phyloP scores from a whole-genome alignment of 768 basidiomycete species.

The Gymnopilus dilepis region DNA sequence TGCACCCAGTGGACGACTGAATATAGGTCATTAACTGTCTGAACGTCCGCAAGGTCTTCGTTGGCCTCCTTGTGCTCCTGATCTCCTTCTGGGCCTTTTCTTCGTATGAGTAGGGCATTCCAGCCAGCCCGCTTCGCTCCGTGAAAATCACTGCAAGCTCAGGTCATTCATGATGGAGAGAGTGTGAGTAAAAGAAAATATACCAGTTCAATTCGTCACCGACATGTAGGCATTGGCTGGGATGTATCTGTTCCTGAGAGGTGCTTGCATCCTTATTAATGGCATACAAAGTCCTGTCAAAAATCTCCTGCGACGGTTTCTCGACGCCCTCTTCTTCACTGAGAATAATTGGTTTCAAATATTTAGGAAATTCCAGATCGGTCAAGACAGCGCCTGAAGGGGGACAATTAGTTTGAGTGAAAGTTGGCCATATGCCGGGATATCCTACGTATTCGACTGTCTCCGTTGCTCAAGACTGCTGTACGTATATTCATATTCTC shows the following conservation, averaged over 20 bases:
- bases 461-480: slow-evolving; percentile 75
- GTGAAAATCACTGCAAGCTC: slow-evolving; percentile 61
- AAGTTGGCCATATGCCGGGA: neutral
- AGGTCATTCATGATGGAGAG: slow-evolving; percentile 2
- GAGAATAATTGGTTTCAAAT: slow-evolving; percentile 61
- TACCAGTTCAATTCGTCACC: slow-evolving; percentile 79
- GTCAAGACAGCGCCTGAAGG: slow-evolving; percentile 52
- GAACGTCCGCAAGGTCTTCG: slow-evolving; percentile 42
- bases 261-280: slow-evolving; percentile 30
- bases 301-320: slow-evolving; percentile 70
- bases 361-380: slow-evolving; percentile 59
- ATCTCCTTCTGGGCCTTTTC: slow-evolving; percentile 54
- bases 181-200: neutral
- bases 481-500: slow-evolving; percentile 49
- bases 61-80: slow-evolving; percentile 48
- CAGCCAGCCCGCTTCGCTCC: slow-evolving; percentile 64
- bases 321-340: slow-evolving; percentile 74
- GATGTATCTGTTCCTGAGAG: slow-evolving; percentile 30
- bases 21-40: slow-evolving; percentile 38
- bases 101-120: slow-evolving; percentile 59
- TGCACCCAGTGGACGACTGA: slow-evolving; percentile 25
- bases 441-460: slow-evolving; percentile 66
- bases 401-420: neutral
- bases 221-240: slow-evolving; percentile 64
- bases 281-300: slow-evolving; percentile 47